Conservation (phyloP, 176 grass and related monocot species). For the Paspalum vaginatum region DNA sequence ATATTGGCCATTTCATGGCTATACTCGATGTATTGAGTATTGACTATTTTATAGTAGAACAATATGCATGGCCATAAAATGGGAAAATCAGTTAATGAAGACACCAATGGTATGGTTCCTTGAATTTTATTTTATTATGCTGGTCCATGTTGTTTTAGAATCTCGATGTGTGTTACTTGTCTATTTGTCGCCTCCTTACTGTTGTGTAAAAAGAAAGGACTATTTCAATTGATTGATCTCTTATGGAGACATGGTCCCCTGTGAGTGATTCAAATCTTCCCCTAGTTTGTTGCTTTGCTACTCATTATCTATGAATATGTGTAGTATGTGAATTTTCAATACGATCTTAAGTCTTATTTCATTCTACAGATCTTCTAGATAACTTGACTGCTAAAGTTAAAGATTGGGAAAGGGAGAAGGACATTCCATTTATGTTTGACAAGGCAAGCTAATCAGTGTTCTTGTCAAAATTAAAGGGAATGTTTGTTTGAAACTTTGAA, state of each 20-base stretch:
- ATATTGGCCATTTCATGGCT: background rate
- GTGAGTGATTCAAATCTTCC: background rate
- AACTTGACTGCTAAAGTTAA: constrained; percentile 73
- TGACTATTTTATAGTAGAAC: background rate
- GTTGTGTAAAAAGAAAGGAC: background rate
- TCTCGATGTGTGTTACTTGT: background rate
- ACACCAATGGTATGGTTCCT: background rate
- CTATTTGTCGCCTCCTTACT: background rate
- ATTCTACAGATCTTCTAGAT: constrained; percentile 72
- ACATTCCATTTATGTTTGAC: constrained; percentile 72
- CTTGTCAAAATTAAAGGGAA: background rate
- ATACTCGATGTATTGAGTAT: background rate
- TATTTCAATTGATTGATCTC: background rate
- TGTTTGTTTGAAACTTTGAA: background rate
- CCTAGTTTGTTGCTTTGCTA: background rate
- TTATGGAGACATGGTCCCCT: constrained; percentile 23
- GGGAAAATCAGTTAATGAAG: background rate
- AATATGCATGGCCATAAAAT: background rate
- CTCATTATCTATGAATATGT: background rate
- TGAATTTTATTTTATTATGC: background rate
- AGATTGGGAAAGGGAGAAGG: constrained; percentile 84
- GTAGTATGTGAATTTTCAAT: background rate
- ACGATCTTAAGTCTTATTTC: constrained; percentile 37
- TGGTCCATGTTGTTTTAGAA: no score
- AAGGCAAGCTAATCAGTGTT: constrained; percentile 49